A percentile compares a stretch with the other conserved stretches of the same genome.
Evolutionary conservation across 257 asterid species (phyloP).

Genomic region (Galeopsis tetrahit): DNA sequence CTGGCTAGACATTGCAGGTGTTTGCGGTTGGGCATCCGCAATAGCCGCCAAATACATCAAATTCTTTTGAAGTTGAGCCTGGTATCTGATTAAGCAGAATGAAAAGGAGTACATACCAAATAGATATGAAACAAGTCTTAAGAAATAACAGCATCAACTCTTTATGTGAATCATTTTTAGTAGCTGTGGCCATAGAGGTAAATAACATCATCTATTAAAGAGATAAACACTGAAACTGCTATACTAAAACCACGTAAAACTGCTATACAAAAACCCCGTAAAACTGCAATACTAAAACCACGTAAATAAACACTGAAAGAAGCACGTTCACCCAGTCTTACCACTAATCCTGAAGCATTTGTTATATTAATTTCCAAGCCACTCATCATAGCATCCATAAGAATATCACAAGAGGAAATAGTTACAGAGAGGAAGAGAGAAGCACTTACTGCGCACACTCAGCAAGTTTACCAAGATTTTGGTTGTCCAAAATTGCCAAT

Average conservation of each 20-base stretch:
- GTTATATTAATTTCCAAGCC: not conserved
- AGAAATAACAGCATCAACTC: not conserved
- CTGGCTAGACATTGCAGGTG: constrained; percentile 77
- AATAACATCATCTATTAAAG: not conserved
- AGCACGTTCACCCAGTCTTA: not conserved
- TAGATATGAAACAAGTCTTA: not conserved
- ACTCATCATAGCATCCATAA: not conserved
- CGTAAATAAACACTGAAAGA: not conserved
- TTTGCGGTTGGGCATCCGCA: constrained; percentile 93
- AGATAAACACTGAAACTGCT: not conserved
- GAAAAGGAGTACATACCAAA: not conserved
- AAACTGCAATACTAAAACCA: not conserved
- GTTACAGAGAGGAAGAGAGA: not conserved
- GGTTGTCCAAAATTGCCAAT: constrained; percentile 92
- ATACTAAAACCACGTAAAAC: not conserved
- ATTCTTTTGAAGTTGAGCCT: constrained; percentile 90
- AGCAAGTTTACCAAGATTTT: constrained; percentile 92
- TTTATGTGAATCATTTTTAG: not conserved
- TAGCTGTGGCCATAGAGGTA: not conserved
- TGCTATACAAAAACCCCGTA: not conserved
- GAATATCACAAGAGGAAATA: not conserved
- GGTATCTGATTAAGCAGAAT: constrained; percentile 61
- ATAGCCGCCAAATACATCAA: constrained; percentile 97
- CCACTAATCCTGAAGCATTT: constrained; percentile 4
- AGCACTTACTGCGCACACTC: constrained; percentile 91